These are phyloP conservation scores for Botryosphaeria agaves DNA, from an alignment of 2,329 filamentous ascomycete genomes.

Conservation along the genomic window DNA sequence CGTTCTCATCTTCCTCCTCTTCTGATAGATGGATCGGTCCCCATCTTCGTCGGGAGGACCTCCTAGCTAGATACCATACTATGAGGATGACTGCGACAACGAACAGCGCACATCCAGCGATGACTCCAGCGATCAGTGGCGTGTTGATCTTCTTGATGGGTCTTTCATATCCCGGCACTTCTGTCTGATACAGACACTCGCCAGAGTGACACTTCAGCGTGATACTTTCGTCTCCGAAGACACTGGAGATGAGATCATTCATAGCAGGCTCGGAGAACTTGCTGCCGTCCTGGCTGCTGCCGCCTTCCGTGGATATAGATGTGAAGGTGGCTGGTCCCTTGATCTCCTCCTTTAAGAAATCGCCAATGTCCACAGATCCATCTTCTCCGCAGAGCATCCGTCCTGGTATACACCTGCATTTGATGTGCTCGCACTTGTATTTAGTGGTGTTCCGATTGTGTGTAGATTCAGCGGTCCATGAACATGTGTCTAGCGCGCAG, in stretches of 20 bases:
- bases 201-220: constrained; percentile 65
- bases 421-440: constrained; percentile 71
- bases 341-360: constrained; percentile 71
- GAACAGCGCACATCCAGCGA: constrained; percentile 71
- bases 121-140: constrained; percentile 83
- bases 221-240: constrained; percentile 90
- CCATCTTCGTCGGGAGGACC: constrained; percentile 41
- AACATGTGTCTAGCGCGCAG: constrained; percentile 71
- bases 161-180: constrained; percentile 77
- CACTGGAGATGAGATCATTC: constrained; percentile 70
- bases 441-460: constrained; percentile 60
- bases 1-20: constrained; percentile 70
- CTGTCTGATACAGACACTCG: constrained; percentile 84
- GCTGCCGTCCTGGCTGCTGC: constrained; percentile 51
- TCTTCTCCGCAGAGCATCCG: constrained; percentile 88
- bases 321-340: constrained; percentile 75
- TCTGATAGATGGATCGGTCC: constrained; percentile 64
- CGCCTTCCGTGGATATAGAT: constrained; percentile 39
- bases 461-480: constrained; percentile 51
- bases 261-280: constrained; percentile 82
- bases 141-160: constrained; percentile 95
- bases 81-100: constrained; percentile 70
- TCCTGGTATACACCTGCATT: constrained; percentile 75
- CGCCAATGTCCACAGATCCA: constrained; percentile 79
- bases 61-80: constrained; percentile 76